Conservation (phyloP, 129 eudicot genomes). For the Centella asiatica region DNA sequence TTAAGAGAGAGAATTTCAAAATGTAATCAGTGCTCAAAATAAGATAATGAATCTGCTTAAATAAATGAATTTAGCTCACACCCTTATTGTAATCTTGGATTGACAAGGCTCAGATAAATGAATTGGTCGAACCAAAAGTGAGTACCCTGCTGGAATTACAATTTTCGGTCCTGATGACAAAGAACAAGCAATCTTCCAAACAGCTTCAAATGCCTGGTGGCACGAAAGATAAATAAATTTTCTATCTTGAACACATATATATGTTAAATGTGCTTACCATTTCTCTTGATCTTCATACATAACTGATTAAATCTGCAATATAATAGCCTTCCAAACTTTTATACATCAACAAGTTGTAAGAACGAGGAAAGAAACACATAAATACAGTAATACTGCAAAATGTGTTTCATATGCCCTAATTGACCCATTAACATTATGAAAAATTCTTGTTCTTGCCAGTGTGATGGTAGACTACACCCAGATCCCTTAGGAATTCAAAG, state of each 20-base stretch:
- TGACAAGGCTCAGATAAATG: conserved; percentile 62
- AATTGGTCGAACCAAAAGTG: conserved; percentile 45
- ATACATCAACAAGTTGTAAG: neutral
- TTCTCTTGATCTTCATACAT: too few species aligned
- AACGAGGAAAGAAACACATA: neutral
- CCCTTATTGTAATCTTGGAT: conserved; percentile 50
- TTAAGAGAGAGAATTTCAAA: neutral
- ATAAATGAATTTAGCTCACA: conserved; percentile 18
- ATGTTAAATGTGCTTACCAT: neutral
- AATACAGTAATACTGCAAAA: neutral
- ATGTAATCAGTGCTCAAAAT: neutral
- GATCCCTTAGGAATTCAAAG: too few species aligned
- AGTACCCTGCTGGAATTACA: conserved; percentile 41
- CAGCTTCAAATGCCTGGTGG: conserved; percentile 48
- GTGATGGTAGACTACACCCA: too few species aligned
- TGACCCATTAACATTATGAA: too few species aligned
- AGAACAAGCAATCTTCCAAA: conserved; percentile 77
- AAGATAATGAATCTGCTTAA: neutral
- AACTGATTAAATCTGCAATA: neutral
- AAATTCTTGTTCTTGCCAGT: too few species aligned
- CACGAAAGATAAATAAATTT: neutral
- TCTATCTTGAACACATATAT: neutral
- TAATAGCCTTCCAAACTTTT: neutral
- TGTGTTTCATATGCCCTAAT: neutral
- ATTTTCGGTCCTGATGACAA: conserved; percentile 34